phyloP scores from a whole-genome alignment of 192 early-diverging fungal genomes.

The Funneliformis mosseae region DNA sequence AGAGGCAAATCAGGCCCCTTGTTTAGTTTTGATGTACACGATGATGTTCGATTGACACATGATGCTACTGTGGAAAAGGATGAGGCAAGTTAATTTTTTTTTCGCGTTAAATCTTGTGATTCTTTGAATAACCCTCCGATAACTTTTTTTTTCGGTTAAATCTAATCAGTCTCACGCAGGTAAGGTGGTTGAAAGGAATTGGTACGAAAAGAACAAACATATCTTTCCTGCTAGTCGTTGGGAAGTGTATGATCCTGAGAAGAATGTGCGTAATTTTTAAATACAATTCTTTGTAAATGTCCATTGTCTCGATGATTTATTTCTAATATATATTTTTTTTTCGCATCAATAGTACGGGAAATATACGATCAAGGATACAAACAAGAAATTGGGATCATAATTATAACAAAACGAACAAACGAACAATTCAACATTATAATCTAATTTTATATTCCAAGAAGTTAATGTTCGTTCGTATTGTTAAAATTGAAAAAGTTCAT shows the following conservation, averaged over 20 bases:
- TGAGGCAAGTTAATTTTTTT: slow-evolving; percentile 52
- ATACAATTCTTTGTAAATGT: background rate
- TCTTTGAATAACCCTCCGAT: background rate
- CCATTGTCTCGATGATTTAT: background rate
- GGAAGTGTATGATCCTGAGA: slow-evolving; percentile 89
- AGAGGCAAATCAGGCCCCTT: slow-evolving; percentile 95
- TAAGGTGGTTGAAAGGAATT: slow-evolving; percentile 87
- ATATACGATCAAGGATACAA: slow-evolving; percentile 65
- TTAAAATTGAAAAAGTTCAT: no score
- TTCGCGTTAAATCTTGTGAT: background rate
- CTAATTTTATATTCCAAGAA: no score
- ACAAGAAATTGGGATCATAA: slow-evolving; percentile 38
- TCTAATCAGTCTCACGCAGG: slow-evolving; percentile 79
- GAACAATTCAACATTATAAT: no score
- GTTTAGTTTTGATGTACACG: slow-evolving; percentile 93
- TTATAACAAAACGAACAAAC: background rate
- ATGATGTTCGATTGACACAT: slow-evolving; percentile 83
- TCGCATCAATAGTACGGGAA: slow-evolving; percentile 50
- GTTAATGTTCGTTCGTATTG: no score
- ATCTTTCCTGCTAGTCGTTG: slow-evolving; percentile 93
- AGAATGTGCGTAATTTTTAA: slow-evolving; percentile 48
- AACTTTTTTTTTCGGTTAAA: background rate
- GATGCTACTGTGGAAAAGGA: slow-evolving; percentile 88
- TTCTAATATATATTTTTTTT: background rate
- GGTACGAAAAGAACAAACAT: slow-evolving; percentile 95